These are phyloP conservation scores for Coemansia sp. DNA, from an alignment of 192 early-diverging fungal genomes.

Conservation along the genomic window DNA sequence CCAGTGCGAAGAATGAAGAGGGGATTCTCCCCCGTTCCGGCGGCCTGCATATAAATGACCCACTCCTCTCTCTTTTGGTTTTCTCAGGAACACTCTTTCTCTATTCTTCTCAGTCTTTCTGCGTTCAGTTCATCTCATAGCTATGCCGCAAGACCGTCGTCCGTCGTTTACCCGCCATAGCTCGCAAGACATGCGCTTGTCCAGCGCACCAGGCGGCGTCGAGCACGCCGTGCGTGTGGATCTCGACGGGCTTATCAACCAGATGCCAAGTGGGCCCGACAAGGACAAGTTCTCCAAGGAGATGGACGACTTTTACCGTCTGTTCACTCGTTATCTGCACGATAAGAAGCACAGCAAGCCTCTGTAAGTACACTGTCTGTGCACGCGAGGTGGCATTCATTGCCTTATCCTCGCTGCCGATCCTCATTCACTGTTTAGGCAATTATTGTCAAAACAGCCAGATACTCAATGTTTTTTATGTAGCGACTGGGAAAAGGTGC, in stretches of 20 bases:
- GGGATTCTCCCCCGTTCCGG: no score
- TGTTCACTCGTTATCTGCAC: constrained; percentile 82
- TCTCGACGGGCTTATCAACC: constrained; percentile 40
- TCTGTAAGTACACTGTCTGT: constrained; percentile 42
- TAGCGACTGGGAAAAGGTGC: constrained; percentile 94
- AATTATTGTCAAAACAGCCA: no score
- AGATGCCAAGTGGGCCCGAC: constrained; percentile 41
- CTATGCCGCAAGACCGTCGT: constrained; percentile 48
- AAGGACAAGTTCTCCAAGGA: constrained; percentile 66
- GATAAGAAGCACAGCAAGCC: constrained; percentile 63
- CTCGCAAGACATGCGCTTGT: constrained; percentile 50
- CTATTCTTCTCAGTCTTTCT: not conserved
- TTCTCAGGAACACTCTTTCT: not conserved
- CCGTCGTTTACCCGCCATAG: constrained; percentile 51
- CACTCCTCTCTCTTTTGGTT: not conserved
- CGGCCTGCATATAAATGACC: not conserved
- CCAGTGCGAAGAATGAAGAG: no score
- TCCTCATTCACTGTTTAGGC: no score
- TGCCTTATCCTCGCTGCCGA: no score
- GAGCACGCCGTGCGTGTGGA: constrained; percentile 55
- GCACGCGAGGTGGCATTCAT: no score
- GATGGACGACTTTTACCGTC: constrained; percentile 82
- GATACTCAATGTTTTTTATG: not conserved
- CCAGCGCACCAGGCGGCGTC: constrained; percentile 41
- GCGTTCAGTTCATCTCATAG: not conserved